Percentiles rank a stretch among this genome's conserved stretches.
Evolutionary conservation across 108 stramenopile species (phyloP).

Genomic region (Cyclotella baltica): DNA sequence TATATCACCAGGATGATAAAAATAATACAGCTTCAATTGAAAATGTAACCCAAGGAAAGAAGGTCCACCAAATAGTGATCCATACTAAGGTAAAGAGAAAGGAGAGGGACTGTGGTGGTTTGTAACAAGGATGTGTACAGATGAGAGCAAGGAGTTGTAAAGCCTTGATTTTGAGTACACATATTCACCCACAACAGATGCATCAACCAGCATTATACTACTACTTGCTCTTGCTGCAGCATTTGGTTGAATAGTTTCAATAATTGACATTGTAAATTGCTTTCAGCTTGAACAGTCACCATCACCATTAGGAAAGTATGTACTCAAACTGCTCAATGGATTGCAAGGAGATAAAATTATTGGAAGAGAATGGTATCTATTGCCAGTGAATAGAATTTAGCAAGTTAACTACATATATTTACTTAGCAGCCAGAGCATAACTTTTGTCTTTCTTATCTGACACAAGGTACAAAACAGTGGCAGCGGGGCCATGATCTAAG

Average conservation of each 20-base stretch:
- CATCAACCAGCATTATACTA: neutral
- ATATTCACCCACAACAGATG: slow-evolving; percentile 16
- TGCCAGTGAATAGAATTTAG: too few relatives aligned
- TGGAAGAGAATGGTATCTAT: slow-evolving; percentile 27
- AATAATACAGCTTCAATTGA: slow-evolving; percentile 4
- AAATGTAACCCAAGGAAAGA: neutral
- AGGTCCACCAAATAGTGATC: neutral
- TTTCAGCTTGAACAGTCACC: slow-evolving; percentile 1
- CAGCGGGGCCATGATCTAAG: too few relatives aligned
- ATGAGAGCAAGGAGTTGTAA: slow-evolving; percentile 7
- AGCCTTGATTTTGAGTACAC: slow-evolving; percentile 18
- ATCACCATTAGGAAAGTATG: slow-evolving; percentile 1
- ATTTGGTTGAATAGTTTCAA: neutral
- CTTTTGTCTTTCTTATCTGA: too few relatives aligned
- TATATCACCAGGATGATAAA: slow-evolving; percentile 9
- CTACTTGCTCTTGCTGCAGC: neutral
- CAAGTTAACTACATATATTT: too few relatives aligned
- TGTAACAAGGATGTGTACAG: slow-evolving; percentile 7
- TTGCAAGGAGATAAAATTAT: slow-evolving; percentile 24
- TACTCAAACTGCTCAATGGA: slow-evolving; percentile 9
- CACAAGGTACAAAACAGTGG: too few relatives aligned
- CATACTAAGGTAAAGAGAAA: slow-evolving; percentile 6
- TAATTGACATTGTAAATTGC: slow-evolving; percentile 16
- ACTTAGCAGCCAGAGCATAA: too few relatives aligned
- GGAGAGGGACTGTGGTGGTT: neutral